These are phyloP conservation scores for Candolleomyces eurysporus DNA, from an alignment of 768 basidiomycete genomes.

Conservation along the genomic window DNA sequence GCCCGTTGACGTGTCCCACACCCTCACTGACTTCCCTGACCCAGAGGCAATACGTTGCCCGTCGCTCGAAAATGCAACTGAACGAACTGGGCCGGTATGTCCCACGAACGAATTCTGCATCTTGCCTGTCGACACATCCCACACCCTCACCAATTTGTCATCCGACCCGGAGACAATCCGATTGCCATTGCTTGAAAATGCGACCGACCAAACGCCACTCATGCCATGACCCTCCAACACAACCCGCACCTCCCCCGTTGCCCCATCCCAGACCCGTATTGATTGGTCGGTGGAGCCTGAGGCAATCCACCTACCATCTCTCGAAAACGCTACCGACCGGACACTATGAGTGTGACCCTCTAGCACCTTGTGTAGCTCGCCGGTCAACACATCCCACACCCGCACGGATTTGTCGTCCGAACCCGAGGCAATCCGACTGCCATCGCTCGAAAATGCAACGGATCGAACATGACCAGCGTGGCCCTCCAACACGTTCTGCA, in stretches of 20 bases:
- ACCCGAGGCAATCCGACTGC: conserved; percentile 6
- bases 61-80: too few relatives aligned
- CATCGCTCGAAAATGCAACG: conserved; percentile 8
- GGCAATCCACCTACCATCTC: background rate
- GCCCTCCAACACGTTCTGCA: background rate
- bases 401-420: conserved; percentile 3
- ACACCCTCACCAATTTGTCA: background rate
- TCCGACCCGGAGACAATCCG: background rate
- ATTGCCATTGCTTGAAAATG: background rate
- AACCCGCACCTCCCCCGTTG: background rate
- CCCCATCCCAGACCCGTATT: background rate
- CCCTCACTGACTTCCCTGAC: too few relatives aligned
- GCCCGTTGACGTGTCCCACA: too few relatives aligned
- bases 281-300: background rate
- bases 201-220: background rate
- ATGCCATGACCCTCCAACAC: background rate
- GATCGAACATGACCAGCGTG: background rate
- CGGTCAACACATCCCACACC: conserved; percentile 3
- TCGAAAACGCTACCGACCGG: background rate
- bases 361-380: background rate
- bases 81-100: too few relatives aligned
- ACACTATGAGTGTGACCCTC: background rate
- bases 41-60: too few relatives aligned
- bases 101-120: too few relatives aligned
- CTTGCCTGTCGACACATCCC: background rate